Conservation (phyloP, 2,329 filamentous ascomycete species). For the Hymenotorrendiella dingleyae region DNA sequence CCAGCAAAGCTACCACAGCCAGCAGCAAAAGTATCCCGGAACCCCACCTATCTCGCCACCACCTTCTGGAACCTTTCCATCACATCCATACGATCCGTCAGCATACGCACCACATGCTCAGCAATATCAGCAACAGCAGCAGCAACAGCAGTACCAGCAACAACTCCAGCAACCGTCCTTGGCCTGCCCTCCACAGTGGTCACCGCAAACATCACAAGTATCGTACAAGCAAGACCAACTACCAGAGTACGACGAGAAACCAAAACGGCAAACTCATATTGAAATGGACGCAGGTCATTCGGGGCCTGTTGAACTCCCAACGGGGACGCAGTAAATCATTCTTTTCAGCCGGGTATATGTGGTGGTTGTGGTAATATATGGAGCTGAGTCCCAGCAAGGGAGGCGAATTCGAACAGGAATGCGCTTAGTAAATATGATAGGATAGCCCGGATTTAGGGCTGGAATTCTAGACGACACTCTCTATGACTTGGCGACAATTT, state of each 20-base stretch:
- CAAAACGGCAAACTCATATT: conserved; percentile 2
- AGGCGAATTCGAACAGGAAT: no score
- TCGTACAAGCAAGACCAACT: conserved; percentile 1
- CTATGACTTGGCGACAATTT: no score
- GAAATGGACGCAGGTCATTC: conserved; percentile 10
- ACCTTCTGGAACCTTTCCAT: conserved; percentile 2
- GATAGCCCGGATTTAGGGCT: no score
- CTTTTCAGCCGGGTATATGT: no score
- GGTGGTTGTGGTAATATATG: no score
- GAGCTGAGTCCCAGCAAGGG: no score
- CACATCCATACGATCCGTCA: conserved; percentile 4
- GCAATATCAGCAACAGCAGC: not conserved
- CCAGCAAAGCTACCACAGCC: not conserved
- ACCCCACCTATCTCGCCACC: conserved; percentile 3
- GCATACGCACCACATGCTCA: not conserved
- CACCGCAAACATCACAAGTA: conserved; percentile 7
- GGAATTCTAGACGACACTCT: no score
- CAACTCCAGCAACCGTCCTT: not conserved
- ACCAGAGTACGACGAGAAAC: conserved; percentile 10
- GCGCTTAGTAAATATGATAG: no score
- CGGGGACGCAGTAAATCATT: no score
- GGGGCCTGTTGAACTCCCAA: no score
- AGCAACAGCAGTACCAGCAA: not conserved
- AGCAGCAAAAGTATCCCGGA: not conserved
- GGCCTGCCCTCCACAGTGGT: conserved; percentile 7